Evolutionary conservation across 192 early-diverging fungal genomes (phyloP).

Genomic region (Coemansia sp.): DNA sequence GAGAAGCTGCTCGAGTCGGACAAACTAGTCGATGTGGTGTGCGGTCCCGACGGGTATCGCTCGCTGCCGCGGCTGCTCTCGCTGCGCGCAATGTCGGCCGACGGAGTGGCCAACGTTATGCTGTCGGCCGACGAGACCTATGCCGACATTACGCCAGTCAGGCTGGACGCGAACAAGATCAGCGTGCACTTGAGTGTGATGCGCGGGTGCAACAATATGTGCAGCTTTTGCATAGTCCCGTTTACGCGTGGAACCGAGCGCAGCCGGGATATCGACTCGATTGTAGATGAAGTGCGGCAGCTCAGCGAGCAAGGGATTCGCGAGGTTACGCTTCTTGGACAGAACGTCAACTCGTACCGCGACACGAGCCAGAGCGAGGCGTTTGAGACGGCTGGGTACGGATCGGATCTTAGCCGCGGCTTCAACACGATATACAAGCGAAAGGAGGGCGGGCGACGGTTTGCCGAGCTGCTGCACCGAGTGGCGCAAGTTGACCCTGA

Average conservation of each 20-base stretch:
- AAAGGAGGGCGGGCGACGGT: constrained; percentile 68
- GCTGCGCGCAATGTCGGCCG: constrained; percentile 56
- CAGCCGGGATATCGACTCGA: constrained; percentile 64
- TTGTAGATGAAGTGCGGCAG: constrained; percentile 60
- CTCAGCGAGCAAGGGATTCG: constrained; percentile 63
- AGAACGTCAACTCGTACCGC: constrained; percentile 78
- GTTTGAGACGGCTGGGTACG: constrained; percentile 41
- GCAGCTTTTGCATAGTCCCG: constrained; percentile 74
- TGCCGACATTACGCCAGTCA: constrained; percentile 70
- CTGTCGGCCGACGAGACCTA: constrained; percentile 78
- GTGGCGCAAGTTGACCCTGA: constrained; percentile 66
- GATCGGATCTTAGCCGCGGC: constrained; percentile 53
- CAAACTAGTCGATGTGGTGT: constrained; percentile 69
- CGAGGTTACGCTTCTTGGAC: constrained; percentile 68
- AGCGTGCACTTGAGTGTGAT: constrained; percentile 71
- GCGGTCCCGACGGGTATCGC: constrained; percentile 72
- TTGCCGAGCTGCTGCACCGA: constrained; percentile 67
- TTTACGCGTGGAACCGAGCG: constrained; percentile 73
- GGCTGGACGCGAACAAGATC: constrained; percentile 59
- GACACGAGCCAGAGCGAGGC: constrained; percentile 59
- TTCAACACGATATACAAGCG: constrained; percentile 75
- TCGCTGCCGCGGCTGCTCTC: constrained; percentile 70
- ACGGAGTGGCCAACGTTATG: constrained; percentile 76
- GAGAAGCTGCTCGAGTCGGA: constrained; percentile 64
- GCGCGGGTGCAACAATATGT: constrained; percentile 84